Base-by-base conservation (phyloP, 148 eudicot species). In the Vaccinium corymbosum region DNA sequence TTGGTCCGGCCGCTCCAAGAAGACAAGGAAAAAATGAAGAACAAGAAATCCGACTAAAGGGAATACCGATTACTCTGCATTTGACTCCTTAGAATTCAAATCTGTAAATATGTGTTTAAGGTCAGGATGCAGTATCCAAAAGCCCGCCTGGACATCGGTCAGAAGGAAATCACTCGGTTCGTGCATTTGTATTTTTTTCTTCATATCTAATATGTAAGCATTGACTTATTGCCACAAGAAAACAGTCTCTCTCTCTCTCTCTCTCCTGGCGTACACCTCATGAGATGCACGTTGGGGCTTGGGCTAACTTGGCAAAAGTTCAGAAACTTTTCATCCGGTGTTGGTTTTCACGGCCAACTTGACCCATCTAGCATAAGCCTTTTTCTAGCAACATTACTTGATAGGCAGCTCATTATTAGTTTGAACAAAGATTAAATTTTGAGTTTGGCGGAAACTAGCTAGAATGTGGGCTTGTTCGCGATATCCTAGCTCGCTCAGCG, bases 1-100 rank as follows among this genome's bases (percentile, higher is more conserved):
- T 75, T 94, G 59, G 83, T 87, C 27, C 81, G 68, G 68, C 88
- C 87, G 3, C 78, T 78, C 6, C 89, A 87, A 79, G 90, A 86
- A 22, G 87, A 82, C 76, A 84, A 89, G 68, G 49, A 80, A 16
- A 83, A 90, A 29, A 56, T 72, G 71, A 91, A 93, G 87, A 72
- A 86, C 22, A 84, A 90, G 81, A 87, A 92, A 76, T 83, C 86
- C 1, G 86, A 88, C 22, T 87, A 83, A 87, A 74, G 27, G 10
- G 12, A 20, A 32, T 49, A 19, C 15, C 38, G 20, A 74, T 77
- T 12, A 50, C 6, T 25, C 76, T 42, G 71, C 11, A 42, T 66
- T 66, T 11, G 12, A 66, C 13, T 66, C 73, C 27, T 20, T 19
- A 38, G 22, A 17, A 78, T 62, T 51, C 4, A 35, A 51, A 49